Evolutionary conservation across 1,139 yeast species (phyloP).

Genomic region (Candida sp.): DNA sequence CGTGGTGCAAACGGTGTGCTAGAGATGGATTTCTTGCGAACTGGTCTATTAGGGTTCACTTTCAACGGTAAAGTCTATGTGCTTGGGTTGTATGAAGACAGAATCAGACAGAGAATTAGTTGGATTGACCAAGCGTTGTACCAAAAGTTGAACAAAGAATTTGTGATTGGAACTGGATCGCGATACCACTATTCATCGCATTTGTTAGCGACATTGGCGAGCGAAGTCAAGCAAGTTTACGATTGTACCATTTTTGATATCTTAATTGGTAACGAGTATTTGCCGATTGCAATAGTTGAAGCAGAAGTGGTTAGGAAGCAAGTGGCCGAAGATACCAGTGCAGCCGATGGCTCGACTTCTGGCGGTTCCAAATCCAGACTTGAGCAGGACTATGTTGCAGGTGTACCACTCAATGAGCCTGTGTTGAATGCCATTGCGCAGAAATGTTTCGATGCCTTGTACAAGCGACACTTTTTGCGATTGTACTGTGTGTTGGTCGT

Average conservation of each 20-base stretch:
- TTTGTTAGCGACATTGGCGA: conserved; percentile 76
- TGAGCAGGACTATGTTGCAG: conserved; percentile 24
- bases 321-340: conserved; percentile 26
- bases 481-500: conserved; percentile 85
- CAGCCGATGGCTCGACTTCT: conserved; percentile 9
- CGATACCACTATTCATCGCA: conserved; percentile 88
- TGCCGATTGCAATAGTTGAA: conserved; percentile 89
- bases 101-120: conserved; percentile 77
- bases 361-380: conserved; percentile 12
- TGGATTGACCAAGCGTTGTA: conserved; percentile 60
- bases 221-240: conserved; percentile 80
- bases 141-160: conserved; percentile 32
- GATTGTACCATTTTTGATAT: conserved; percentile 95
- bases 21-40: conserved; percentile 83
- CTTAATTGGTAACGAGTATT: conserved; percentile 80
- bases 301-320: conserved; percentile 67
- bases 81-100: conserved; percentile 88
- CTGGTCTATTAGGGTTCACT: conserved; percentile 90
- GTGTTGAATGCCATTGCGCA: conserved; percentile 76
- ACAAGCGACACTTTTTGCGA: conserved; percentile 73
- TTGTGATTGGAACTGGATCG: conserved; percentile 41
- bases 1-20: conserved; percentile 68
- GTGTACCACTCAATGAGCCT: conserved; percentile 55
- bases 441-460: conserved; percentile 71
- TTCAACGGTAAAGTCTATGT: conserved; percentile 88